Percentiles rank a stretch among this genome's conserved stretches.
phyloP scores from a whole-genome alignment of 1,284 basidiomycete species.

The Cryptococcus jaspeensis region DNA sequence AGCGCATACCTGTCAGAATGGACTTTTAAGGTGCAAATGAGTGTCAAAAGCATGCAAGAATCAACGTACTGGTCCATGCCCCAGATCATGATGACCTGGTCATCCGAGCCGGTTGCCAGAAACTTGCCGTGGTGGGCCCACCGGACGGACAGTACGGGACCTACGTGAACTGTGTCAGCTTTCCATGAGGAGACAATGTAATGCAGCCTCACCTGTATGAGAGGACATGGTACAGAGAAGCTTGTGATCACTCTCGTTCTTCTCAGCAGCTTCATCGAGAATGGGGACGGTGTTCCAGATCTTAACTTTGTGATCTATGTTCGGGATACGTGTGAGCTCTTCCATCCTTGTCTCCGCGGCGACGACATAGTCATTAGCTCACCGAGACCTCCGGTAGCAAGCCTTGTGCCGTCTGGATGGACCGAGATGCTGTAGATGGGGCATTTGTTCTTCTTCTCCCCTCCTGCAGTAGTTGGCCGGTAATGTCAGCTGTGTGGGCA shows the following conservation, averaged over 20 bases:
- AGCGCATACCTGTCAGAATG: neutral
- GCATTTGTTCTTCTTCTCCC: constrained; percentile 11
- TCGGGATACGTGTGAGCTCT: no score
- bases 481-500: neutral
- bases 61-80: constrained; percentile 83
- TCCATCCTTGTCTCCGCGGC: neutral
- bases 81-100: constrained; percentile 95
- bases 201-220: constrained; percentile 66
- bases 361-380: constrained; percentile 8
- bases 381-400: constrained; percentile 89
- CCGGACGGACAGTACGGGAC: constrained; percentile 87
- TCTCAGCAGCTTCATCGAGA: constrained; percentile 68
- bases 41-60: neutral
- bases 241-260: constrained; percentile 75
- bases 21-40: neutral
- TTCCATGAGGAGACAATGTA: neutral
- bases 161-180: constrained; percentile 30
- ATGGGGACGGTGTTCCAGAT: constrained; percentile 97
- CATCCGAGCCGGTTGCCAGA: constrained; percentile 95
- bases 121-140: constrained; percentile 94
- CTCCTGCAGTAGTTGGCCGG: neutral
- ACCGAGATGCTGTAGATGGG: constrained; percentile 17
- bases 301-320: constrained; percentile 81
- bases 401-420: constrained; percentile 82
- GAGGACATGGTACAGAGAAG: constrained; percentile 86